phyloP scores from a whole-genome alignment of 768 basidiomycete species.

The Nidula microcarpa region DNA sequence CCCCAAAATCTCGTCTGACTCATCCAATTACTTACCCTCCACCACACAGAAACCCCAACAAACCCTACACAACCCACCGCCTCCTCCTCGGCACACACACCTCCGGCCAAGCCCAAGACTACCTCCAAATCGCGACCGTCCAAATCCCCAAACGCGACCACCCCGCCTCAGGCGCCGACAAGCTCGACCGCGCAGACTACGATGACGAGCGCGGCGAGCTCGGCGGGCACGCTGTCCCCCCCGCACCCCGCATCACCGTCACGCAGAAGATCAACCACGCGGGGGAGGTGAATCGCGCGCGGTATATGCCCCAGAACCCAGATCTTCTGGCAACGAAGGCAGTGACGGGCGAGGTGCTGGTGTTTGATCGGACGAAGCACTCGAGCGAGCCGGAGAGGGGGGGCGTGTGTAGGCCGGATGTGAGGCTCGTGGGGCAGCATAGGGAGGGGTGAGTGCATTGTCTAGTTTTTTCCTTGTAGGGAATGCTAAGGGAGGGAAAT shows the following conservation, averaged over 20 bases:
- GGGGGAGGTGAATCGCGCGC: slow-evolving; percentile 94
- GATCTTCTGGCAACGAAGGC: slow-evolving; percentile 96
- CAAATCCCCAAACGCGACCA: slow-evolving; percentile 85
- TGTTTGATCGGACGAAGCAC: slow-evolving; percentile 99
- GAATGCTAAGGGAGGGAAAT: slow-evolving; percentile 6
- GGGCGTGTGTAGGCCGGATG: slow-evolving; percentile 86
- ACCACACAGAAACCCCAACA: slow-evolving; percentile 70
- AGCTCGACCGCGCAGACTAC: slow-evolving; percentile 76
- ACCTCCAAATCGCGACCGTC: slow-evolving; percentile 93
- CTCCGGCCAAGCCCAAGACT: slow-evolving; percentile 89
- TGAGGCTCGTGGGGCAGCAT: slow-evolving; percentile 83
- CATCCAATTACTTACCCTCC: not conserved
- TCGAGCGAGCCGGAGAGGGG: slow-evolving; percentile 87
- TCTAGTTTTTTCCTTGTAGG: not conserved
- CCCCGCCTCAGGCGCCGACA: slow-evolving; percentile 59
- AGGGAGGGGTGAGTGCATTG: slow-evolving; percentile 77
- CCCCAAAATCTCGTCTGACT: not conserved
- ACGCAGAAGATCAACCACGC: slow-evolving; percentile 93
- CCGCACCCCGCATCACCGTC: slow-evolving; percentile 84
- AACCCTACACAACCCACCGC: slow-evolving; percentile 93
- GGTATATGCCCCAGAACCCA: slow-evolving; percentile 99
- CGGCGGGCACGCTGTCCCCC: slow-evolving; percentile 84
- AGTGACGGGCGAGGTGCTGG: slow-evolving; percentile 81
- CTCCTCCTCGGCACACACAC: slow-evolving; percentile 97
- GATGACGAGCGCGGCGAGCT: slow-evolving; percentile 94